A percentile compares a stretch with the other conserved stretches of the same genome.
Evolutionary conservation across 148 eudicot genomes (phyloP).

Genomic region (Camellia japonica): DNA sequence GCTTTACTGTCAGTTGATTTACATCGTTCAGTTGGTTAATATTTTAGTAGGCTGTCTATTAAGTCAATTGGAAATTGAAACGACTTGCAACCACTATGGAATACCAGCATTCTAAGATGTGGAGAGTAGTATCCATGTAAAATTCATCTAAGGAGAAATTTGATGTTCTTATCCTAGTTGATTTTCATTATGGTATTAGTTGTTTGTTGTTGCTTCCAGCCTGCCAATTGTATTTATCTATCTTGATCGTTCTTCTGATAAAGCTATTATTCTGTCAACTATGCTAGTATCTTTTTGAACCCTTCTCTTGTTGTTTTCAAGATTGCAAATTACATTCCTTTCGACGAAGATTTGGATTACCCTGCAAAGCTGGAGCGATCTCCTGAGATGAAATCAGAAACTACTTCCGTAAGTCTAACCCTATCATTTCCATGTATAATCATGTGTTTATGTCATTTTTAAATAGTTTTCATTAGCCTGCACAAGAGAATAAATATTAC

Average conservation of each 20-base stretch:
- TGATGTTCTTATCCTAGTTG: not conserved
- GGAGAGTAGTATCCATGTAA: not conserved
- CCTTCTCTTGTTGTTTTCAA: conserved; percentile 25
- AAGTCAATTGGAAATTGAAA: not conserved
- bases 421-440: conserved; percentile 1
- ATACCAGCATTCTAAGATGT: not conserved
- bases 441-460: not conserved
- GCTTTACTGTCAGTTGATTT: not conserved
- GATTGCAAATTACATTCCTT: conserved; percentile 94
- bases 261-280: not conserved
- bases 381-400: conserved; percentile 48
- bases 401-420: conserved; percentile 59
- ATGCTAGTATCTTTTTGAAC: conserved; percentile 7
- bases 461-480: not conserved
- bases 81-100: not conserved
- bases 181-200: not conserved
- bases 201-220: not conserved
- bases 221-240: not conserved
- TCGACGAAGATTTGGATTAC: conserved; percentile 84
- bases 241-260: not conserved
- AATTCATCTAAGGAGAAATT: not conserved
- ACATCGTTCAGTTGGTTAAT: not conserved
- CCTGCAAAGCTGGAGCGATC: conserved; percentile 84
- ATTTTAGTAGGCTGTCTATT: not conserved
- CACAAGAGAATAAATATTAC: not conserved